Conservation (phyloP, 352 stramenopile genomes). For the Globisporangium emineosum region DNA sequence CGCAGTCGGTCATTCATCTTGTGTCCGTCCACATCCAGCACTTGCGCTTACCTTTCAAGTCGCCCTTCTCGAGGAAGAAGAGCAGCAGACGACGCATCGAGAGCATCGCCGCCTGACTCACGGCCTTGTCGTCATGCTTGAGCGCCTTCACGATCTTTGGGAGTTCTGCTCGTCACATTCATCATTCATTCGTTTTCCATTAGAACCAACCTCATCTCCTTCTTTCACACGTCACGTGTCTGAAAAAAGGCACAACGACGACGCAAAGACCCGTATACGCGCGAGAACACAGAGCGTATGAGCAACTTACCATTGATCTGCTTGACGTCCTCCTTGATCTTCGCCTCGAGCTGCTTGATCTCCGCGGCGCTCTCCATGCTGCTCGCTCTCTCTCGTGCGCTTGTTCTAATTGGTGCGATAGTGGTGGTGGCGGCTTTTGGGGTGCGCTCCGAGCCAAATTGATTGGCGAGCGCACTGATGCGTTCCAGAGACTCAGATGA, state of each 20-base stretch:
- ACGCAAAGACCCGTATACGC: background rate
- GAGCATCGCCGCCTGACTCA: slow-evolving; percentile 76
- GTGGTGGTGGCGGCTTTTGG: slow-evolving; percentile 17
- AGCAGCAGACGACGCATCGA: slow-evolving; percentile 75
- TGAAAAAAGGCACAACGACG: background rate
- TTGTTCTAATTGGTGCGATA: background rate
- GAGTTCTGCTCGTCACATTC: slow-evolving; percentile 34
- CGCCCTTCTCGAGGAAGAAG: slow-evolving; percentile 82
- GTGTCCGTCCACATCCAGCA: background rate
- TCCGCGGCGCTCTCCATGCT: slow-evolving; percentile 58
- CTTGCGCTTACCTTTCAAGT: slow-evolving; percentile 37
- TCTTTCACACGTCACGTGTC: background rate
- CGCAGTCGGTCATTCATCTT: background rate
- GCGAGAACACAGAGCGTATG: background rate
- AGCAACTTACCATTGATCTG: slow-evolving; percentile 63
- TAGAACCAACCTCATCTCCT: too few relatives aligned
- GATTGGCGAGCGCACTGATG: slow-evolving; percentile 16
- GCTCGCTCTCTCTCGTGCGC: background rate
- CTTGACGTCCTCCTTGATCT: slow-evolving; percentile 86
- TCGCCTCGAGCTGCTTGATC: slow-evolving; percentile 85
- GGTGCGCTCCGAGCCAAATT: slow-evolving; percentile 17
- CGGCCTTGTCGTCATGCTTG: slow-evolving; percentile 65
- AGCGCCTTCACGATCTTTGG: slow-evolving; percentile 73
- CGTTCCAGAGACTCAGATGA: background rate
- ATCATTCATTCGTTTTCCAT: background rate